Evolutionary conservation across 495 filamentous ascomycete species (phyloP).

Genomic region (Penicillium robsamsonii): DNA sequence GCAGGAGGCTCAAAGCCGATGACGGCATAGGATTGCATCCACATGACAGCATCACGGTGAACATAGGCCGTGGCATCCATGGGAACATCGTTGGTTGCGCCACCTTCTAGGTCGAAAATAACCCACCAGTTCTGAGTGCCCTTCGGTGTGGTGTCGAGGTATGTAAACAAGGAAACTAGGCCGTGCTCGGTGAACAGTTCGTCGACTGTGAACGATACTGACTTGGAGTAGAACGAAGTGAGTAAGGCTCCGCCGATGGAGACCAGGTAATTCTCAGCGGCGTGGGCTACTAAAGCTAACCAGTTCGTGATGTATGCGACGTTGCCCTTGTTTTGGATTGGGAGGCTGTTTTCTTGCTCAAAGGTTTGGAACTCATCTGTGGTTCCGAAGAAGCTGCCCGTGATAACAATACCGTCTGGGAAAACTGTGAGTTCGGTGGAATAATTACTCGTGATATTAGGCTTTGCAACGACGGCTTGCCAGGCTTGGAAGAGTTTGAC

Average conservation of each 20-base stretch:
- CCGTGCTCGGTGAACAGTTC: conserved; percentile 36
- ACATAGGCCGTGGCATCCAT: conserved; percentile 42
- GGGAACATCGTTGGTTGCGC: conserved; percentile 40
- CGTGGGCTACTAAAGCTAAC: conserved; percentile 46
- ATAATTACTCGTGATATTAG: conserved; percentile 53
- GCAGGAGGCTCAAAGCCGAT: conserved; percentile 37
- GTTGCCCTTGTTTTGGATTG: conserved; percentile 21
- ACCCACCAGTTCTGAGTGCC: conserved; percentile 44
- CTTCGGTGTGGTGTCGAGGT: conserved; percentile 46
- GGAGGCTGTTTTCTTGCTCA: conserved; percentile 29
- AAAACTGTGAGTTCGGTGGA: conserved; percentile 38
- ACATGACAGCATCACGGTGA: conserved; percentile 47
- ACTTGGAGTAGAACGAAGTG: conserved; percentile 46
- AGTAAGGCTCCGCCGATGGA: conserved; percentile 29
- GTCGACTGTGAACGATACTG: conserved; percentile 47
- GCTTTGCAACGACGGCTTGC: conserved; percentile 38
- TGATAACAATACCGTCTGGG: conserved; percentile 30
- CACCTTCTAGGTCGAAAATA: conserved; percentile 45
- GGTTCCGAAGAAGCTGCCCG: conserved; percentile 44
- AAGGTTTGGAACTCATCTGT: conserved; percentile 38
- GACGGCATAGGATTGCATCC: conserved; percentile 43
- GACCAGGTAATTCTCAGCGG: conserved; percentile 42
- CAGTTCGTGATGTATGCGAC: conserved; percentile 50
- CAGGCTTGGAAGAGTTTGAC: conserved; percentile 39
- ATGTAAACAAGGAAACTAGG: conserved; percentile 42